Conservation (phyloP, 306 rosid species). For the Chamaecrista fasciculata region DNA sequence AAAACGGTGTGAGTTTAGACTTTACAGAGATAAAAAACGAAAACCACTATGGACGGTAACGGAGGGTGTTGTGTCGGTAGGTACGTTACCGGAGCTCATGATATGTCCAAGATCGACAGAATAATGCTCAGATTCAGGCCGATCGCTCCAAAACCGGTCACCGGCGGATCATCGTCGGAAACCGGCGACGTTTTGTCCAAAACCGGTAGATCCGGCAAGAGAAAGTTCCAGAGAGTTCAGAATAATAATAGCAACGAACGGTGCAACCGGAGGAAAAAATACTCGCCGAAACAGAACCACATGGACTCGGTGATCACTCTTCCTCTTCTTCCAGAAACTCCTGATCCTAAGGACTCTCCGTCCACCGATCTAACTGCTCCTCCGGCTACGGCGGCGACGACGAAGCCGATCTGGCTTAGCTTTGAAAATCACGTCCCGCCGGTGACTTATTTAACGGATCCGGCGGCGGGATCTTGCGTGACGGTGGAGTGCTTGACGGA, state of each 20-base stretch:
- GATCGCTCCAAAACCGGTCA: slow-evolving; percentile 68
- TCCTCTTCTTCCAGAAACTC: slow-evolving; percentile 63
- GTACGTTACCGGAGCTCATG: slow-evolving; percentile 36
- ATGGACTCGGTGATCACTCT: slow-evolving; percentile 40
- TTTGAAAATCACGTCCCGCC: slow-evolving; percentile 24
- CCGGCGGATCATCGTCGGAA: slow-evolving; percentile 35
- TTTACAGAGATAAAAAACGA: not conserved
- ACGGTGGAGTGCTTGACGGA: slow-evolving; percentile 68
- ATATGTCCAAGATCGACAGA: slow-evolving; percentile 41
- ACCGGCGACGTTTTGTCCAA: slow-evolving; percentile 6
- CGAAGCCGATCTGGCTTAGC: slow-evolving; percentile 38
- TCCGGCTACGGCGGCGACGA: not conserved
- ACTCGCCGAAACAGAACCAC: slow-evolving; percentile 18
- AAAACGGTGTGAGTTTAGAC: not conserved
- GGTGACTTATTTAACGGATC: too few relatives aligned
- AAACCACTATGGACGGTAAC: slow-evolving; percentile 40
- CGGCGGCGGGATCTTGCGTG: slow-evolving; percentile 44
- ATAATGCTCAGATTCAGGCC: slow-evolving; percentile 75
- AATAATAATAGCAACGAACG: slow-evolving; percentile 7
- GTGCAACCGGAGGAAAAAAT: slow-evolving; percentile 43
- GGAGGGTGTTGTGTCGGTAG: slow-evolving; percentile 67
- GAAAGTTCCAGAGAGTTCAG: slow-evolving; percentile 30
- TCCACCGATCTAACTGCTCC: slow-evolving; percentile 3
- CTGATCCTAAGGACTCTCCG: slow-evolving; percentile 40
- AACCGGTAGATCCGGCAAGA: slow-evolving; percentile 34